Base-by-base conservation (phyloP, 805 yeast genomes). In the Wickerhamiella domercqiae region DNA sequence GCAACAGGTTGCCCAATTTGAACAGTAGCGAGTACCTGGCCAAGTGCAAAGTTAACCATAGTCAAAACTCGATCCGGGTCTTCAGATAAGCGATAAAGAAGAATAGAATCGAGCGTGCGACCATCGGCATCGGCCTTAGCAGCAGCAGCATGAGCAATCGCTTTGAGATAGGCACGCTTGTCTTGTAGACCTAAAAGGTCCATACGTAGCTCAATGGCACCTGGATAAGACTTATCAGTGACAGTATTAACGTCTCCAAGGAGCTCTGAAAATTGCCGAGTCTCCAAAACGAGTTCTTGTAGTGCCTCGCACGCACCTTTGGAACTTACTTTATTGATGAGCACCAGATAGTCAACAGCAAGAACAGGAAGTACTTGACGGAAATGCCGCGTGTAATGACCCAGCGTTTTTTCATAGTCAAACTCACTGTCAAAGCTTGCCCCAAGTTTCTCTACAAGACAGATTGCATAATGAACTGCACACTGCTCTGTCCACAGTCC, bases 101-200 rank as follows among this genome's bases (percentile, higher is more conserved):
- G 63, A 43, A 90, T 68, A 15, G 95, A 81, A 52, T 90, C 97
- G 43, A 77, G 73, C 11, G 73, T 67, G 51, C 94, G 69, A 5
- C 96, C 96, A 50, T 86, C 97, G 47, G 82, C 90, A 50, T 81
- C 90, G 13, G 95, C 93, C 47, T 73, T 73, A 32, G 67, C 67
- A 3, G 96, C 96, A 21, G 94, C 84, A 42, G 73, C 74, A 53
- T 79, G 93, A 3, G 90, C 76, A 30, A 87, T 83, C 41, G 70
- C 70, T 43, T 66, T 67, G 46, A 80, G 62, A 51, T 71, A 87
- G 40, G 70, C 71, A 16, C 67, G 64, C 42, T 75, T 70, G 46
- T 72, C 67, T 4, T 61, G 59, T 43, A 86, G 62, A 21, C 67
- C 64, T 36, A 87, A 63, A 38, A 87, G 61, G 7, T 66, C 57